Evolutionary conservation across 345 rosid species (phyloP).

Genomic region (Syzygium jambos): DNA sequence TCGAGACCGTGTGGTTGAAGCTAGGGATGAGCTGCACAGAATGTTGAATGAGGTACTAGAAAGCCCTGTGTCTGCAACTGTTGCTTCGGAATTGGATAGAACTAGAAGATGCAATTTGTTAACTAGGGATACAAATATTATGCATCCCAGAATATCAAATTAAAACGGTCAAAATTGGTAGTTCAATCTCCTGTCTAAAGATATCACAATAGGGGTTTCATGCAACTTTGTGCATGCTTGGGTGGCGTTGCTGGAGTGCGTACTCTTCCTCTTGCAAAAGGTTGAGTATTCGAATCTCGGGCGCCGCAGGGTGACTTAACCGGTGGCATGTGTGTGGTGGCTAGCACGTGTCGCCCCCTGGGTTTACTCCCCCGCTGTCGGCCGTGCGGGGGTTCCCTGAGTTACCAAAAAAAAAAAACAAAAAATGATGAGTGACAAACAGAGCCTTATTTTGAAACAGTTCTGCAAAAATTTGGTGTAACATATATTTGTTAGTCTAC

Average conservation of each 20-base stretch:
- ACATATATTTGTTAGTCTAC: neutral
- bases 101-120: neutral
- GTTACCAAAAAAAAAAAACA: no score
- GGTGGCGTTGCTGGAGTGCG: no score
- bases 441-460: neutral
- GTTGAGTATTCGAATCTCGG: no score
- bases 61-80: neutral
- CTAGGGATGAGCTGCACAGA: constrained; percentile 72
- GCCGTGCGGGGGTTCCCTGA: no score
- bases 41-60: constrained; percentile 58
- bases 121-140: neutral
- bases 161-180: neutral
- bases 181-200: neutral
- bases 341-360: no score
- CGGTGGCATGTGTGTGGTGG: no score
- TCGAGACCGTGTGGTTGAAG: constrained; percentile 69
- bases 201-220: neutral
- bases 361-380: no score
- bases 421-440: neutral
- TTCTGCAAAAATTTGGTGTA: neutral
- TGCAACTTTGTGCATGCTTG: neutral
- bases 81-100: neutral
- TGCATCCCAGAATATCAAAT: neutral
- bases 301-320: no score
- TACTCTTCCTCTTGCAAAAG: no score